Evolutionary conservation across 805 yeast species (phyloP), one percentile per base, ranked within the genome.

Genomic region (Ogataea salicorniae): DNA sequence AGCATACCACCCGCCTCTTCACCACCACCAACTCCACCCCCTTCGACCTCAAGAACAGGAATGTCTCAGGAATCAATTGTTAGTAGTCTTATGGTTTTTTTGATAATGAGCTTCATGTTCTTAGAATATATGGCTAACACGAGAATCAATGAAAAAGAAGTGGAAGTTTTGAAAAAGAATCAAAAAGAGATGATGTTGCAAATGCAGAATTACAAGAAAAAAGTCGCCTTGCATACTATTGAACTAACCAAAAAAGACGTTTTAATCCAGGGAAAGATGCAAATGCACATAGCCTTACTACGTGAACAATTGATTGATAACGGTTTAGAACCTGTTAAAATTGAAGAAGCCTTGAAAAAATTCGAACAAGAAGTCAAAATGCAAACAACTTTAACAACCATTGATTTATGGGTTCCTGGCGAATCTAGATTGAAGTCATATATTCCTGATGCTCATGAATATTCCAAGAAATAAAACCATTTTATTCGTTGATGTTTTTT

Each of bases 281-380:
- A 77, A 5, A 66, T 83, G 59, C 92, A 84, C 58, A 73, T 84
- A 37, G 88, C 87, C 2, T 61, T 84, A 63, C 64, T 84, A 34
- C 68, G 87, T 43, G 72, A 80, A 55, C 89, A 84, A 58, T 65
- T 84, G 46, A 55, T 64, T 2, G 84, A 81, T n/a, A 57, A 62
- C 4, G 86, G 85, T 0, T 47, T 74, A 11, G 76, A 75, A n/a
- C 89, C 90, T 15, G 74, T 73, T 8, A 70, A 70, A 8, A 73
- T 83, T 15, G 80, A 80, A 1, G 67, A 69, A 20, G 86, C 80
- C 1, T 54, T 77, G 7, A 68, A 62, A 7, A 82, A 77, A 50
- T 84, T 79, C 57, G 86, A 82, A 52, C 70, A 71, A 42, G 73
- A 68, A 46, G 85, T 81, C n/a, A 76, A 70, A 61, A 72, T 78